Conservation (phyloP, 2,329 filamentous ascomycete genomes). For the Fusarium phyllophilum region DNA sequence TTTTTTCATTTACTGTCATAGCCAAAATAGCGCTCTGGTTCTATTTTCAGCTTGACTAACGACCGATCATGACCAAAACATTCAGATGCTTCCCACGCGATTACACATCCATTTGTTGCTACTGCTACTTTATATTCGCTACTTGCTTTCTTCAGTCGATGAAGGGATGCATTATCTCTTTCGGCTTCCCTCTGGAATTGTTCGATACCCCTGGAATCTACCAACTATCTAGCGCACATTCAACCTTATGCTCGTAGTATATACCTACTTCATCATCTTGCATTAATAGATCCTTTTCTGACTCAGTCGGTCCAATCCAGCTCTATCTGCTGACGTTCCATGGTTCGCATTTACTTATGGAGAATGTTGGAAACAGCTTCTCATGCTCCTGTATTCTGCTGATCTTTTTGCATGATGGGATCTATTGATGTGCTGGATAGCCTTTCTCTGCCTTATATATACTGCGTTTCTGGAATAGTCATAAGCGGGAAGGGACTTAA, state of each 20-base stretch:
- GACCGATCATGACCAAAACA: slow-evolving; percentile 42
- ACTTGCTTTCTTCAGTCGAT: slow-evolving; percentile 35
- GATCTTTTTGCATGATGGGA: slow-evolving; percentile 29
- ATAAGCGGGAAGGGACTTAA: slow-evolving; percentile 32
- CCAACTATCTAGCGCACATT: slow-evolving; percentile 27
- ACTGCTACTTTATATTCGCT: slow-evolving; percentile 10
- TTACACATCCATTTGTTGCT: slow-evolving; percentile 30
- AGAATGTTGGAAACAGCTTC: slow-evolving; percentile 6
- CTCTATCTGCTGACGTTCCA: slow-evolving; percentile 9
- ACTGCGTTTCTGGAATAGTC: slow-evolving; percentile 19
- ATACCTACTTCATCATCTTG: slow-evolving; percentile 23
- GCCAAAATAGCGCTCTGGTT: slow-evolving; percentile 37
- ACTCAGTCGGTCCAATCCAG: slow-evolving; percentile 3
- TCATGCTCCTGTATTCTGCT: slow-evolving; percentile 16
- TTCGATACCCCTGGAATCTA: slow-evolving; percentile 40
- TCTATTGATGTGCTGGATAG: slow-evolving; percentile 18
- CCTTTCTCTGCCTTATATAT: slow-evolving; percentile 22
- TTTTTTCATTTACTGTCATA: slow-evolving; percentile 23
- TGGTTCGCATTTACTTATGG: slow-evolving; percentile 9
- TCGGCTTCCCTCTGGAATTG: slow-evolving; percentile 25
- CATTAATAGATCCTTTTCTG: slow-evolving; percentile 15
- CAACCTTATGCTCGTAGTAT: slow-evolving; percentile 2
- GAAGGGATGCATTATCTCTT: slow-evolving; percentile 32
- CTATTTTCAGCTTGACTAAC: slow-evolving; percentile 37
- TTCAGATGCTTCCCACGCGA: slow-evolving; percentile 36